Base-by-base conservation (phyloP, 2,329 filamentous ascomycete genomes). In the Aspergillus sp. region DNA sequence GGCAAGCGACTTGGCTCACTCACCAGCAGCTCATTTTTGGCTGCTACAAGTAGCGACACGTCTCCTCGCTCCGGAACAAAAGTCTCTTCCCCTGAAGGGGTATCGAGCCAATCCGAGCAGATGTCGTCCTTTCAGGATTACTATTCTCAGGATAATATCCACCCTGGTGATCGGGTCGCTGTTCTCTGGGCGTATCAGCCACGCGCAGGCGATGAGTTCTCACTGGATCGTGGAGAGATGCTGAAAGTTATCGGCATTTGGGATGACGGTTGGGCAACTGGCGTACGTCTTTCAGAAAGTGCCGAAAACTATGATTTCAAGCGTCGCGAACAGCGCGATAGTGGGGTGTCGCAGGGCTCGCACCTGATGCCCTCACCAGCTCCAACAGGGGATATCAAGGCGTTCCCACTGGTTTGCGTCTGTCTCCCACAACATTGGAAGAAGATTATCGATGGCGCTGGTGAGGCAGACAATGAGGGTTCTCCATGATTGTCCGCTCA, bases 181-280 rank as follows among this genome's bases (percentile, higher is more conserved):
- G 88, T 90, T 2, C 79, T 98, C 12, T 98, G 93, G 93, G 91
- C 93, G 2, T 98, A 98, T 68, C 89, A 95, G 60, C 91, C 93
- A 30, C 86, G 93, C 30, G 93, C 93, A 4, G 82, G 84, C 25
- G 93, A 98, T 61, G 93, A 98, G 64, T 97, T 97, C 63, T 78
- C 88, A 35, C 76, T 98, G 33, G 93, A 97, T 61, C 83, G 93
- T 49, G 93, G 93, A 46, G 93, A 98, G 64, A 96, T 98, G 90
- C 79, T 98, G 62, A 97, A 96, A 73, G 85, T 98, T 12, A 86
- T 97, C 27, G 93, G 93, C 53, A 98, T 98, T 57, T 98, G 93
- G 93, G 93, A 98, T 62, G 93, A 98, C 66, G 93, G 93, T 42
- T 98, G 93, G 93, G 93, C 93, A 9, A 98, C 93, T 1, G 93